Base-by-base conservation (phyloP, 352 stramenopile genomes). In the Phytopythium chamaehyphon region DNA sequence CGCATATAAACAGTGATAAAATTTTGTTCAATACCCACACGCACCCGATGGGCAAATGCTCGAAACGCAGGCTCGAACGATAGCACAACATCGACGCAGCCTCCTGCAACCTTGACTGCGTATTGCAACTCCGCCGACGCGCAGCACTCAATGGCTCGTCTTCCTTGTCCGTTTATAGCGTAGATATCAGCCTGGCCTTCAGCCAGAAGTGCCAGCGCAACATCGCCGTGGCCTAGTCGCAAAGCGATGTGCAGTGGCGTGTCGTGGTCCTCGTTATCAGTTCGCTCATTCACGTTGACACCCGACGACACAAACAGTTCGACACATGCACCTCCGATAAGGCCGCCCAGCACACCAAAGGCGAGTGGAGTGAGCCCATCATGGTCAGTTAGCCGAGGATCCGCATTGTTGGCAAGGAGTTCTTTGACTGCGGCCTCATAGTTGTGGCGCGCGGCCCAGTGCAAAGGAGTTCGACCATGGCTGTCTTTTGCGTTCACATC, bases 401-500 rank as follows among this genome's bases (percentile, higher is more conserved):
- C 69, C 3, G 78, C 82, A 22, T 71, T 63, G 15, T 73, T 64
- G 3, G 43, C 52, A 19, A 92, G 61, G 11, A 93, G 63, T 26
- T 78, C 67, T 19, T 73, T 58, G 5, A 88, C 69, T 15, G 76
- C 79, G 1, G 57, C 59, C 12, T 66, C 62, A 53, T 88, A 82
- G 51, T 88, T 90, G 57, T 88, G 76, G 3, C 83, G 75, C 8
- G 79, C 74, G 4, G 81, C 83, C 83, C 83, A 93, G 55, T 93
- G 81, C 47, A 93, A 43, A 14, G 83, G 70, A 1, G 77, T 88
- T 5, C 83, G 76, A 14, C 70, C 75, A 38, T 63, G 48, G 40
- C 61, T 77, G 53, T 93, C 83, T 26, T 80, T 66, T 3, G 73
- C 76, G 47, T 90, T 78, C 12, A 83, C 70, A 22, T 90, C 62